Evolutionary conservation across 1,139 yeast genomes (phyloP).

Genomic region (Saccharomyces hybrid): DNA sequence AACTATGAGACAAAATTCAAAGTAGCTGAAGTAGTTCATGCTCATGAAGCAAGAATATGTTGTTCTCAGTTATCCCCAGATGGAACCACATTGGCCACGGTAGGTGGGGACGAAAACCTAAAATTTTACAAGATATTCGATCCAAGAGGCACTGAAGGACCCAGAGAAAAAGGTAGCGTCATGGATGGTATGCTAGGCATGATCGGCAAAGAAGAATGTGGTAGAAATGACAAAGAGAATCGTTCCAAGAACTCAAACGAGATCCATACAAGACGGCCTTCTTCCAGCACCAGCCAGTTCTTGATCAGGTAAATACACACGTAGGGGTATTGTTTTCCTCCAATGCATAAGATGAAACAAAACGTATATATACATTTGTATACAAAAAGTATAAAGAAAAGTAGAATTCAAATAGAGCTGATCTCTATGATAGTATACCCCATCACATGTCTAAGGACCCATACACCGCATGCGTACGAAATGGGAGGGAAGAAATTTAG

Average conservation of each 20-base stretch:
- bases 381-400: too few species aligned
- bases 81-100: slow-evolving; percentile 82
- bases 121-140: slow-evolving; percentile 94
- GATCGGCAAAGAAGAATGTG: background rate
- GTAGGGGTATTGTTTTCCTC: too few species aligned
- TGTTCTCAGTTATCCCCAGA: slow-evolving; percentile 86
- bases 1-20: slow-evolving; percentile 80
- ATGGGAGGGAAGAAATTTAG: background rate
- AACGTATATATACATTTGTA: background rate
- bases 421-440: background rate
- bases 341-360: background rate
- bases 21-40: slow-evolving; percentile 78
- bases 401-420: too few species aligned
- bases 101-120: slow-evolving; percentile 93
- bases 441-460: background rate
- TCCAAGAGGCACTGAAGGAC: slow-evolving; percentile 25
- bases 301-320: background rate
- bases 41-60: slow-evolving; percentile 86
- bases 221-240: background rate
- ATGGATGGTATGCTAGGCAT: slow-evolving; percentile 5
- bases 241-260: background rate
- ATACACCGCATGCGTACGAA: background rate
- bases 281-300: background rate
- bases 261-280: background rate
- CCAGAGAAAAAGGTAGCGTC: slow-evolving; percentile 14